phyloP scores from a whole-genome alignment of 1,139 yeast genomes.

The Saccharomyces hybrid region DNA sequence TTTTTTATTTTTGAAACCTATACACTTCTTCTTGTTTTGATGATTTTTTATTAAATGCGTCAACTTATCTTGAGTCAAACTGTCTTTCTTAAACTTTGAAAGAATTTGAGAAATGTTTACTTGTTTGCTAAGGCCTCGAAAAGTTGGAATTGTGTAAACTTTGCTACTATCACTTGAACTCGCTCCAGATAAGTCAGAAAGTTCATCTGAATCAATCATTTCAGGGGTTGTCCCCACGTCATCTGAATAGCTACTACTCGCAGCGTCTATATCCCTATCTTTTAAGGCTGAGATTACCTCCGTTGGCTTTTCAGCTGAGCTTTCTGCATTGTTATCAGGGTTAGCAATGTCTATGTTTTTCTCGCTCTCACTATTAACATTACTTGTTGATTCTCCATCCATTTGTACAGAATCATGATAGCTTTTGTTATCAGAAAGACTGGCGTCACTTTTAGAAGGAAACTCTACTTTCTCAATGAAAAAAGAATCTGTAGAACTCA shows the following conservation, averaged over 20 bases:
- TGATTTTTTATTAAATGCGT: slow-evolving; percentile 10
- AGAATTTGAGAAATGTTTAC: slow-evolving; percentile 18
- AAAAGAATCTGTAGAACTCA: not conserved
- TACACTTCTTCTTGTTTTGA: slow-evolving; percentile 5
- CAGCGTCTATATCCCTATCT: not conserved
- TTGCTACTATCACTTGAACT: slow-evolving; percentile 8
- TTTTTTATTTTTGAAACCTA: slow-evolving; percentile 14
- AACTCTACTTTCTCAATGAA: not conserved
- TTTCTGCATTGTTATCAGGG: not conserved
- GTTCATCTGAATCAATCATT: not conserved
- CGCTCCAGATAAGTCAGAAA: not conserved
- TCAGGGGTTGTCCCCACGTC: not conserved
- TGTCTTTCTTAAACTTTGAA: slow-evolving; percentile 15
- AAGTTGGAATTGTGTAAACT: slow-evolving; percentile 23
- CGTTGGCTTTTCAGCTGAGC: not conserved
- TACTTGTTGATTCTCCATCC: not conserved
- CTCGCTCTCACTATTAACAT: not conserved
- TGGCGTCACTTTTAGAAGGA: not conserved
- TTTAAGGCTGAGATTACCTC: not conserved
- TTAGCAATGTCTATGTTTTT: not conserved
- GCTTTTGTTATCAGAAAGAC: not conserved
- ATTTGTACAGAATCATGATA: not conserved
- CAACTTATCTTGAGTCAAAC: slow-evolving; percentile 14
- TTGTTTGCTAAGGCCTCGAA: slow-evolving; percentile 13
- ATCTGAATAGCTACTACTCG: not conserved